Percentiles rank a stretch among this genome's conserved stretches.
Evolutionary conservation across 345 rosid genomes (phyloP).

Genomic region (Eucalyptus paniculata): DNA sequence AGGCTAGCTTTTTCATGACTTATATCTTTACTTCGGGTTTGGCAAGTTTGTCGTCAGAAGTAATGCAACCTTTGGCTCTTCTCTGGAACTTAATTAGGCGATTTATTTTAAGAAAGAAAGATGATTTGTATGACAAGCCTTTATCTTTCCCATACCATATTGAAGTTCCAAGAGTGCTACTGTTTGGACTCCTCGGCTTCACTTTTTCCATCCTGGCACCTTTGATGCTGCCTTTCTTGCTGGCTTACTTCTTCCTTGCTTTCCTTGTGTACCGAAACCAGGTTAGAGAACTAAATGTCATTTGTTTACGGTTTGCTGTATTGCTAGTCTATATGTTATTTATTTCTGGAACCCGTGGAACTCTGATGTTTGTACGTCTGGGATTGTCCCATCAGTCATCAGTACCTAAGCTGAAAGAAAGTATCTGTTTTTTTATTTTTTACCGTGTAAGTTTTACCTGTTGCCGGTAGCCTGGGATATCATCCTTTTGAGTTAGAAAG

Average conservation of each 20-base stretch:
- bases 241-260: constrained; percentile 61
- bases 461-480: background rate
- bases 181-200: constrained; percentile 84
- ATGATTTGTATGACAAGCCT: constrained; percentile 27
- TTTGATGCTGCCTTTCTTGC: constrained; percentile 62
- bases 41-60: constrained; percentile 72
- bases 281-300: constrained; percentile 17
- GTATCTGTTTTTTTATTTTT: background rate
- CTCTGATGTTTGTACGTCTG: background rate
- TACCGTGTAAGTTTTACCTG: background rate
- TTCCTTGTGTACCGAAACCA: constrained; percentile 73
- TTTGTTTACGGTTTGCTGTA: background rate
- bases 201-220: constrained; percentile 79
- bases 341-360: background rate
- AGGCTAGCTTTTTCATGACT: constrained; percentile 93
- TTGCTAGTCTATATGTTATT: background rate
- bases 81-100: constrained; percentile 35
- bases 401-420: background rate
- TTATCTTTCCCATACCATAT: constrained; percentile 74
- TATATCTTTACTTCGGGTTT: constrained; percentile 82
- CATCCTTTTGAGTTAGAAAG: background rate
- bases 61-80: constrained; percentile 59
- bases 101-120: constrained; percentile 19
- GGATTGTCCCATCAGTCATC: background rate
- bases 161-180: constrained; percentile 70